Percentiles rank a stretch among this genome's conserved stretches.
These are phyloP conservation scores for Cladosporium sp. DNA, from an alignment of 2,329 filamentous ascomycete species.

Conservation along the genomic window DNA sequence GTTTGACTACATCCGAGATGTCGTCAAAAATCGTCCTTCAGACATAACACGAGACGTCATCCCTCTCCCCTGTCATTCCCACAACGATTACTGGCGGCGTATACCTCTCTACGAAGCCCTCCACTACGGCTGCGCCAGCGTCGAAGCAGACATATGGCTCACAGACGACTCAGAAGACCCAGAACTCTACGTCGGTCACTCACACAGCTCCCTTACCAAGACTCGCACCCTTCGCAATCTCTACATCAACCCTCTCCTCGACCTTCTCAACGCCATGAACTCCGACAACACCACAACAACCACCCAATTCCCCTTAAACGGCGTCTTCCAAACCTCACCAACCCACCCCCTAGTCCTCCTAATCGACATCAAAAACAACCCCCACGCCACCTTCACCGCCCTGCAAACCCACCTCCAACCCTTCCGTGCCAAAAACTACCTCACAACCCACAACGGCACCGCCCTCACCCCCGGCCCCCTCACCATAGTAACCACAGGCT, in stretches of 20 bases:
- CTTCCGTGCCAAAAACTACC: slow-evolving; percentile 53
- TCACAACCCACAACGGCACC: slow-evolving; percentile 46
- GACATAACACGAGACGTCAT: slow-evolving; percentile 36
- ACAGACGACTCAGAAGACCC: slow-evolving; percentile 35
- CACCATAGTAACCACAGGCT: slow-evolving; percentile 66
- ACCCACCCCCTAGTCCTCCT: slow-evolving; percentile 53
- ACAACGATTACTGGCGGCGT: slow-evolving; percentile 67
- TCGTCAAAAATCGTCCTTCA: neutral
- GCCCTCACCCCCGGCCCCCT: slow-evolving; percentile 52
- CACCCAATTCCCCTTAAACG: slow-evolving; percentile 24
- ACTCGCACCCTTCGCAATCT: slow-evolving; percentile 57
- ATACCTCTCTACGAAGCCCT: slow-evolving; percentile 58
- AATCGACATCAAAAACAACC: slow-evolving; percentile 64
- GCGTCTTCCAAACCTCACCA: slow-evolving; percentile 46
- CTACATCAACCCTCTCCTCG: slow-evolving; percentile 60
- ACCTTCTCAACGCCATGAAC: slow-evolving; percentile 45
- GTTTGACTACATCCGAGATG: neutral
- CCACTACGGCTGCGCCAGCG: slow-evolving; percentile 56
- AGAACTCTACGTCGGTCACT: slow-evolving; percentile 62
- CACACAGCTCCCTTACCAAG: slow-evolving; percentile 49
- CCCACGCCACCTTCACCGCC: slow-evolving; percentile 47
- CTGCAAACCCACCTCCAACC: slow-evolving; percentile 54
- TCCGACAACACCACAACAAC: neutral
- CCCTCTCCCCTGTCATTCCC: slow-evolving; percentile 59
- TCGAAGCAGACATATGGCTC: slow-evolving; percentile 68